Percentiles rank a stretch among this genome's conserved stretches.
Conservation (phyloP, 2,329 filamentous ascomycete species). For the Colletotrichum cereale region DNA sequence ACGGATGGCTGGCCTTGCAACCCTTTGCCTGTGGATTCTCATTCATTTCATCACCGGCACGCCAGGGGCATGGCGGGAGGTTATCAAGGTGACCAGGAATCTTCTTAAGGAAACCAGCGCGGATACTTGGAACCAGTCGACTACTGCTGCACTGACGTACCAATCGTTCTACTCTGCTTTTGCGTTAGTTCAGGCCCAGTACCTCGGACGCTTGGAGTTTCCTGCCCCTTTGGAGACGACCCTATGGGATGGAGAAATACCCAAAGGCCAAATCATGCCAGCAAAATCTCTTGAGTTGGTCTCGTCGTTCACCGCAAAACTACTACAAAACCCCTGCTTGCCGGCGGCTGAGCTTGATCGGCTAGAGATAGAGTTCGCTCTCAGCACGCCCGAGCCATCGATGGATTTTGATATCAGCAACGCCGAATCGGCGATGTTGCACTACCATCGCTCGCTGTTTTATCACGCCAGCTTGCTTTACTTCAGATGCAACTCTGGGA, state of each 20-base stretch:
- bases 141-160: not conserved
- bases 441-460: slow-evolving; percentile 19
- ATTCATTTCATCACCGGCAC: slow-evolving; percentile 29
- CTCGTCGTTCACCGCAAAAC: not conserved
- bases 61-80: slow-evolving; percentile 23
- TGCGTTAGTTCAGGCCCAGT: not conserved
- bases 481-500: slow-evolving; percentile 20
- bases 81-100: slow-evolving; percentile 19
- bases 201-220: not conserved
- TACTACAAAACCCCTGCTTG: not conserved
- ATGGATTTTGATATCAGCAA: not conserved
- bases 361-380: not conserved
- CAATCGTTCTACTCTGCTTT: not conserved
- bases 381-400: not conserved
- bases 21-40: slow-evolving; percentile 21
- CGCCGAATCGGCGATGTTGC: not conserved
- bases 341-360: not conserved
- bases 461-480: slow-evolving; percentile 23
- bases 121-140: not conserved
- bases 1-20: slow-evolving; percentile 19
- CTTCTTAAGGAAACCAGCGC: not conserved
- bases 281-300: not conserved
- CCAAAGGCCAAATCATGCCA: not conserved
- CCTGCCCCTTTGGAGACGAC: not conserved
- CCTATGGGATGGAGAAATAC: not conserved